Base-by-base conservation (phyloP, 202 grass and related monocot genomes). In the Zoysia matrella region DNA sequence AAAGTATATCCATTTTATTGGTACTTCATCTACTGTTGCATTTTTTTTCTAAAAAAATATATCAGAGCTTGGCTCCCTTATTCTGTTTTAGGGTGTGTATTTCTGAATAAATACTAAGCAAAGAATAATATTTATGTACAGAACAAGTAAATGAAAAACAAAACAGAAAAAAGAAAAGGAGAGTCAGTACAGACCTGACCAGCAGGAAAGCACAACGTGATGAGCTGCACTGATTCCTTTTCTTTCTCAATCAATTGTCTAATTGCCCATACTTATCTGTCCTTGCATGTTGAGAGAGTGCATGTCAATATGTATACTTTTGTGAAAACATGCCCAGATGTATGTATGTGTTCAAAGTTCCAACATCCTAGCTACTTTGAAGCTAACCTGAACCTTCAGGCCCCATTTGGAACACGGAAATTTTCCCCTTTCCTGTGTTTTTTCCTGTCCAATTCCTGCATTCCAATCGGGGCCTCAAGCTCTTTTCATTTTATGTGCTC, bases 81-180 rank as follows among this genome's bases (percentile, higher is more conserved):
- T 69, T 90, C 48, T 82, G 47, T 77, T 86, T 85, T 81, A 79
- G 79, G 88, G 74, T 79, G 81, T 90, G 63, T 46, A 70, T 86
- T 86, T 86, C 50, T 70, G 69, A 79, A 86, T 86, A 79, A 75
- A 77, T 86, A 90, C 88, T 90, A 71, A 86, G 48, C 79, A 79
- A 86, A 83, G 30, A 14, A 74, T 90, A 82, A 90, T 79, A 90
- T 90, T 86, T 90, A 90, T 83, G 88, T 90, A 83, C 58, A 56
- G 88, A 83, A 90, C 88, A 86, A 86, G 88, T 90, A 79, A 22
- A 22, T 22, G 88, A 90, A 90, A 90, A 90, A 90, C 83, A 83
- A 90, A 90, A 90, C 88, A 86, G 88, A 90, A 90, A 90, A 90
- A 90, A 79, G 86, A 90, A 90, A 90, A 22, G 22, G 22, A 79